Evolutionary conservation across 306 rosid species (phyloP).

Genomic region (Rosa multiflora): DNA sequence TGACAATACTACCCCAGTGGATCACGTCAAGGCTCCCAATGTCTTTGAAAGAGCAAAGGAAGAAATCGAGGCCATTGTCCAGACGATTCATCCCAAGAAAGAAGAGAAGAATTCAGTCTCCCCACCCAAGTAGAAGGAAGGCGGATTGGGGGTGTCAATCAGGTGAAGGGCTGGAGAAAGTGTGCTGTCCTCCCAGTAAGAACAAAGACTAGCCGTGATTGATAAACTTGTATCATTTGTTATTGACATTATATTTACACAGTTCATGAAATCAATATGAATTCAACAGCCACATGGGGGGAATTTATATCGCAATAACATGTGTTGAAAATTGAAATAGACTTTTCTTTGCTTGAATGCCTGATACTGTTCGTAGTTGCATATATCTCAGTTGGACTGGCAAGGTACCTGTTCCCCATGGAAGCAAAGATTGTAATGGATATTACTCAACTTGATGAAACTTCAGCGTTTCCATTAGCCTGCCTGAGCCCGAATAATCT

Average conservation of each 20-base stretch:
- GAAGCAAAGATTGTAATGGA: slow-evolving; percentile 70
- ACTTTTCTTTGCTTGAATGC: not conserved
- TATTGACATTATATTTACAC: not conserved
- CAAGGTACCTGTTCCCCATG: slow-evolving; percentile 60
- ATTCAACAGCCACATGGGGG: not conserved
- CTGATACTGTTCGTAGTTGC: not conserved
- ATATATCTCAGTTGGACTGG: slow-evolving; percentile 51
- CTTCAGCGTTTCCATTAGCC: slow-evolving; percentile 40
- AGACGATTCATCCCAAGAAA: slow-evolving; percentile 58
- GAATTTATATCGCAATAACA: not conserved
- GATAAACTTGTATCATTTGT: slow-evolving; percentile 3
- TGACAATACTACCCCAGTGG: slow-evolving; percentile 49
- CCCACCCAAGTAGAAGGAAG: slow-evolving; percentile 24
- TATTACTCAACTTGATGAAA: slow-evolving; percentile 55
- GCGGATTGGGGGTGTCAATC: slow-evolving; percentile 15
- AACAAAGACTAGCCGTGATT: slow-evolving; percentile 16
- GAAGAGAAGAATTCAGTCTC: slow-evolving; percentile 22
- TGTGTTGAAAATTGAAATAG: not conserved
- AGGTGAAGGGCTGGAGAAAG: slow-evolving; percentile 18
- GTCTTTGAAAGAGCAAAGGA: slow-evolving; percentile 66
- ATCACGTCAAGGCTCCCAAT: slow-evolving; percentile 61
- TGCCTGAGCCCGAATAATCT: slow-evolving; percentile 26
- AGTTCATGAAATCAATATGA: not conserved
- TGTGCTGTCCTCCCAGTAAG: slow-evolving; percentile 14
- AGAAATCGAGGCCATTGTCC: slow-evolving; percentile 65